Conservation (phyloP, 2,329 filamentous ascomycete species). For the Lachnellula cervina region DNA sequence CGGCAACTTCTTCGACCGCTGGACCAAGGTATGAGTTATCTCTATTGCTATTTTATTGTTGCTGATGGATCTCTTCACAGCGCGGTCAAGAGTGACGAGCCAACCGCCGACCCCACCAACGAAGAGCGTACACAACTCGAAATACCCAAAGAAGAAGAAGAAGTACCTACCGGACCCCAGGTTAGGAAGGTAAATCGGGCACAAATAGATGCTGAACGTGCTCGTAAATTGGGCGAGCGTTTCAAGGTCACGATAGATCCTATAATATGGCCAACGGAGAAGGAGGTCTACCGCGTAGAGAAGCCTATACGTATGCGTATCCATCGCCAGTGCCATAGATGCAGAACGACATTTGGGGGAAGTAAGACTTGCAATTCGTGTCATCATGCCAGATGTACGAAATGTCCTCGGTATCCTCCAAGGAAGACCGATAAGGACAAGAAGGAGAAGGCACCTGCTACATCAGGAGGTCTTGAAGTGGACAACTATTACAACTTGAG, state of each 20-base stretch:
- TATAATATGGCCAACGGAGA: conserved; percentile 26
- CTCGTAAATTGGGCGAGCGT: conserved; percentile 33
- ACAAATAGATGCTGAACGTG: conserved; percentile 30
- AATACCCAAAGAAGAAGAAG: not conserved
- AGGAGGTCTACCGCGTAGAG: conserved; percentile 50
- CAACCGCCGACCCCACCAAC: not conserved
- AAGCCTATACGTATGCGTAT: conserved; percentile 75
- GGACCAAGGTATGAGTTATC: conserved; percentile 20
- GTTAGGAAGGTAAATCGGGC: conserved; percentile 23
- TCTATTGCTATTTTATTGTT: not conserved
- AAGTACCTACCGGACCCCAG: conserved; percentile 9
- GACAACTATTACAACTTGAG: conserved; percentile 25
- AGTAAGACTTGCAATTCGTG: conserved; percentile 72
- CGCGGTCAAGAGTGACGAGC: conserved; percentile 1
- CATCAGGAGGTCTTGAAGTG: conserved; percentile 14
- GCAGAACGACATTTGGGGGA: conserved; percentile 66
- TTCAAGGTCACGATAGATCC: conserved; percentile 34
- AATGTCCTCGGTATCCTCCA: conserved; percentile 68
- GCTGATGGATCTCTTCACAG: conserved; percentile 12
- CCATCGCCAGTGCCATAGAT: conserved; percentile 76
- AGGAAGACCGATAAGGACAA: conserved; percentile 48
- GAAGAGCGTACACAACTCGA: conserved; percentile 6
- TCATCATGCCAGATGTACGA: conserved; percentile 73
- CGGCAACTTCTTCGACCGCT: conserved; percentile 2
- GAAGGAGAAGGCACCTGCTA: conserved; percentile 43